Evolutionary conservation across 108 stramenopile genomes (phyloP).

Genomic region (Skeletonema menzelii): DNA sequence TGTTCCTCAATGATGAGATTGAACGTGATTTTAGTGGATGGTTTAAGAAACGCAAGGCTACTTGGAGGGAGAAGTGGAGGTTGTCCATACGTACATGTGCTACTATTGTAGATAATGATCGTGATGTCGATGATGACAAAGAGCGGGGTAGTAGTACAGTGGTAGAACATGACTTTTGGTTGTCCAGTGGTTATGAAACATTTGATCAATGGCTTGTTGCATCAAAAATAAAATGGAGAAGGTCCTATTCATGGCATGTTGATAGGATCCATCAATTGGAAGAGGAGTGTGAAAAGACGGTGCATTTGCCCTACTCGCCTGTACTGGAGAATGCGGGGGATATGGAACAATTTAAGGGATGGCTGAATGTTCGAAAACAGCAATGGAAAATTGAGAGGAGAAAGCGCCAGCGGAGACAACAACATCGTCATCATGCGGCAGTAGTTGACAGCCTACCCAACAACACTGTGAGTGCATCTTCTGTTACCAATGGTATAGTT

Average conservation of each 20-base stretch:
- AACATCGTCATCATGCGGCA: slow-evolving; percentile 6
- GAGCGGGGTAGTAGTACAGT: background rate
- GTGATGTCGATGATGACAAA: slow-evolving; percentile 7
- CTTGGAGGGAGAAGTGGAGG: slow-evolving; percentile 43
- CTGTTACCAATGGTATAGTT: background rate
- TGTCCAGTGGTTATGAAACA: slow-evolving; percentile 50
- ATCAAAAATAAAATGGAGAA: slow-evolving; percentile 54
- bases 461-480: background rate
- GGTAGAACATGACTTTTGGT: slow-evolving; percentile 70
- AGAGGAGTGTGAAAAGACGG: slow-evolving; percentile 63
- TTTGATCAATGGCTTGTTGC: slow-evolving; percentile 61
- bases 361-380: slow-evolving; percentile 67
- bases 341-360: slow-evolving; percentile 46
- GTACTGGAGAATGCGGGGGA: background rate
- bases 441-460: background rate
- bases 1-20: slow-evolving; percentile 24
- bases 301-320: slow-evolving; percentile 43
- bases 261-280: slow-evolving; percentile 54
- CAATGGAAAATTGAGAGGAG: slow-evolving; percentile 69
- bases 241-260: slow-evolving; percentile 65
- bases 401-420: slow-evolving; percentile 51
- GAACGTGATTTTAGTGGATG: slow-evolving; percentile 39
- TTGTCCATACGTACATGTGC: background rate
- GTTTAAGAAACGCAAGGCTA: slow-evolving; percentile 49
- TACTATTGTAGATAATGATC: background rate